Conservation (phyloP, 179 eudicot genomes). For the Camellia oleifera region DNA sequence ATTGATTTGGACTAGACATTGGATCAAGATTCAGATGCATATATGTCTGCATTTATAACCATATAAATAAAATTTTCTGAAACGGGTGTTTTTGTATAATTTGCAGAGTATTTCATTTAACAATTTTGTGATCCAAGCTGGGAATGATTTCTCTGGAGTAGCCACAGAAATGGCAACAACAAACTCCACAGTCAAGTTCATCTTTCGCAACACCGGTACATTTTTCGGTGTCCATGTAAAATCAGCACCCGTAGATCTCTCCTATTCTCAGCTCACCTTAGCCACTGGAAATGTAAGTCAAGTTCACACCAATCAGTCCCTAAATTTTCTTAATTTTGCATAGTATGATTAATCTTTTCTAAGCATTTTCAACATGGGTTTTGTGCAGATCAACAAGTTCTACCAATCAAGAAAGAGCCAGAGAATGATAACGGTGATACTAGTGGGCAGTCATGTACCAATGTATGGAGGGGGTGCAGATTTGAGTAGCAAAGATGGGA, state of each 20-base stretch:
- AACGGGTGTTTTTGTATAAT: background rate
- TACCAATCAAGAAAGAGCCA: conserved; percentile 67
- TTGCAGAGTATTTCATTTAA: conserved; percentile 70
- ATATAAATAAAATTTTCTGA: background rate
- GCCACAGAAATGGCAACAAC: conserved; percentile 78
- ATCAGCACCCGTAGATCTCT: conserved; percentile 63
- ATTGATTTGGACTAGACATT: too few species aligned
- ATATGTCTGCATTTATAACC: too few species aligned
- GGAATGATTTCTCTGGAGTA: conserved; percentile 70
- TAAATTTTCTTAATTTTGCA: background rate
- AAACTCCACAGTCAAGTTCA: conserved; percentile 63
- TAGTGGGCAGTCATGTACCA: conserved; percentile 50
- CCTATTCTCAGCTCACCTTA: conserved; percentile 53
- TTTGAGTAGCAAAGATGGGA: conserved; percentile 33
- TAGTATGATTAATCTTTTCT: background rate
- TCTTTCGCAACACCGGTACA: conserved; percentile 66
- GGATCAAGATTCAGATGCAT: too few species aligned
- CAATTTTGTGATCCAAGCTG: conserved; percentile 61
- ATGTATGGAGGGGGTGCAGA: conserved; percentile 54
- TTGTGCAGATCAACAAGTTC: conserved; percentile 59
- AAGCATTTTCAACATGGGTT: background rate
- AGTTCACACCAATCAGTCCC: too few species aligned
- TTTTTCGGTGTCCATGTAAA: conserved; percentile 89
- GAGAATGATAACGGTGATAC: conserved; percentile 40
- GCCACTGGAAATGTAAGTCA: conserved; percentile 59